Evolutionary conservation across 768 basidiomycete genomes (phyloP), one percentile per base, ranked within the genome.

Genomic region (Rhodotorula babjevae): DNA sequence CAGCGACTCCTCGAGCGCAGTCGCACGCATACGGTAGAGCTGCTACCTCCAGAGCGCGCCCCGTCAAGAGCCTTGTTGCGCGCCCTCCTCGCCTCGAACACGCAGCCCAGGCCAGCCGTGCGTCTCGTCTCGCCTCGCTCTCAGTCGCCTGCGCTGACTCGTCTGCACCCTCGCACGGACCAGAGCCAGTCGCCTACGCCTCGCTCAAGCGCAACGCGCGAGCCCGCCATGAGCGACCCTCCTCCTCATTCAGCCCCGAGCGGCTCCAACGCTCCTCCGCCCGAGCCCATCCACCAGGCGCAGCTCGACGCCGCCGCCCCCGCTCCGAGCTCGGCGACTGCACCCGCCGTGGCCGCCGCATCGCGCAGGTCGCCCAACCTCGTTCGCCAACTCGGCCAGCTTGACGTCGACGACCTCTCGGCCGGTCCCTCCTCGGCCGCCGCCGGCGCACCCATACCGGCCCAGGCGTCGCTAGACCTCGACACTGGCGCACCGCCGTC

Each of bases 351-450:
- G 7, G 15, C 40, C 8, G 27, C 36, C 23, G 12, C 53, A 12
- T 55, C 53, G 4, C 10, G 4, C 53, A 55, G 12, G 29, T 21
- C 55, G 55, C 55, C 55, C 55, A 12, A 29, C 9, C 63, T 44
- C 40, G 36, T 52, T 15, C 25, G 50, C 25, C 25, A 16, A 4
- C 63, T 64, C 36, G 19, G 12, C 11, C 21, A 19, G 15, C 52
- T 64, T 18, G 63, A 53, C 36, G 63, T 64, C 63, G 10, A 3
- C 15, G 63, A 53, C 63, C 40, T 36, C 40, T 27, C 62, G 16
- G 33, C 50, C 60, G n/a, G 21, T 27, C 16, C 44, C 9, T 33
- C 46, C 18, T 29, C 61, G 11, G 49, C 61, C 18, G 33, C 46
- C 47, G 33, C 27, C 6, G n/a, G 19, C 25, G 50, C 5, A 14